phyloP scores from a whole-genome alignment of 2,329 filamentous ascomycete genomes.

The Diplodia mutila region DNA sequence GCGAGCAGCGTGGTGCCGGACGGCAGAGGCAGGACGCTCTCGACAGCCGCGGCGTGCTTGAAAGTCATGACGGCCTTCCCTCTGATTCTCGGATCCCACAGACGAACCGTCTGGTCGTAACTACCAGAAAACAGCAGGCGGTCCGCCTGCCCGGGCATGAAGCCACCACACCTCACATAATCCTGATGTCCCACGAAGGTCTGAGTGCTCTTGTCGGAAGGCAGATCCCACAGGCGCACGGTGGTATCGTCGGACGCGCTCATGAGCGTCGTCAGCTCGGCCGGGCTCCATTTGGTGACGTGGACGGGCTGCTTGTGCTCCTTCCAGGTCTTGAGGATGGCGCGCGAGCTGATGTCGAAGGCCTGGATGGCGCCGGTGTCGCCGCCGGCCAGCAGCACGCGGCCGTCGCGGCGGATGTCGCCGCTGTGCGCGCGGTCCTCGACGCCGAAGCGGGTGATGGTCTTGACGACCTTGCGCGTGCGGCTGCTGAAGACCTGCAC shows the following conservation, averaged over 20 bases:
- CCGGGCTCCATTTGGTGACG: slow-evolving; percentile 87
- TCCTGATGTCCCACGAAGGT: slow-evolving; percentile 87
- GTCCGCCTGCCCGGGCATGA: slow-evolving; percentile 73
- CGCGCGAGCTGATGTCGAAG: slow-evolving; percentile 86
- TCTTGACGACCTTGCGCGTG: slow-evolving; percentile 89
- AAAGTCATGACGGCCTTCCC: slow-evolving; percentile 78
- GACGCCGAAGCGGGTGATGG: slow-evolving; percentile 79
- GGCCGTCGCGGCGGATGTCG: slow-evolving; percentile 84
- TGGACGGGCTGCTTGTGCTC: slow-evolving; percentile 94
- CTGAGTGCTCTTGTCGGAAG: slow-evolving; percentile 73
- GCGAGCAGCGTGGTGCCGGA: slow-evolving; percentile 86
- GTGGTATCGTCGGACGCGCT: slow-evolving; percentile 91
- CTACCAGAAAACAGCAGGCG: slow-evolving; percentile 85
- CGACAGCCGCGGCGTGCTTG: slow-evolving; percentile 87
- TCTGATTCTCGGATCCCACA: slow-evolving; percentile 87
- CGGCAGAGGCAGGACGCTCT: slow-evolving; percentile 83
- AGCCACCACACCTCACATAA: slow-evolving; percentile 86
- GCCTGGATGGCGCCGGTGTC: slow-evolving; percentile 92
- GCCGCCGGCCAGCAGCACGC: slow-evolving; percentile 87
- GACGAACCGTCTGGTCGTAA: slow-evolving; percentile 89
- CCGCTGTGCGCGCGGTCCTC: slow-evolving; percentile 88
- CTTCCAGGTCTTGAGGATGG: slow-evolving; percentile 93
- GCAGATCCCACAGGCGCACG: slow-evolving; percentile 91
- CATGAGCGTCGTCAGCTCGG: slow-evolving; percentile 83
- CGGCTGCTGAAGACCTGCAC: slow-evolving; percentile 93